Evolutionary conservation across 1,284 basidiomycete species (phyloP).

Genomic region (Cutaneotrichosporon sp.): DNA sequence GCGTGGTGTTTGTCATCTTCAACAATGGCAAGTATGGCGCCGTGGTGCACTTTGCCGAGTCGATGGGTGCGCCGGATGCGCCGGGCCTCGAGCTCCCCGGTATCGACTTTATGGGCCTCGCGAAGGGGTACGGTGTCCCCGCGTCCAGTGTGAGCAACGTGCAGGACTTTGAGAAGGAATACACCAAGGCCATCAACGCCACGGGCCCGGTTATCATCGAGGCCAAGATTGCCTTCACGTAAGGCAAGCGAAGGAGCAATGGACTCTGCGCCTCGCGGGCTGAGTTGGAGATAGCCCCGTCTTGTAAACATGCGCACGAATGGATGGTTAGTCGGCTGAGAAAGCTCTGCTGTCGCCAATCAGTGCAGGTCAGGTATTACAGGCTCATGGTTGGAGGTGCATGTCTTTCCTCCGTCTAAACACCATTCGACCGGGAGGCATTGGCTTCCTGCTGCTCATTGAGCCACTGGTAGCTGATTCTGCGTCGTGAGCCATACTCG

Average conservation of each 20-base stretch:
- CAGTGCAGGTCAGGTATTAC: too few relatives aligned
- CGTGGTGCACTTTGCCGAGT: slow-evolving; percentile 7
- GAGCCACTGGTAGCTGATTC: neutral
- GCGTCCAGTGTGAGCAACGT: neutral
- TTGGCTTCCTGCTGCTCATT: neutral
- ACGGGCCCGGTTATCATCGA: slow-evolving; percentile 17
- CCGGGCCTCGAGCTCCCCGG: slow-evolving; percentile 17
- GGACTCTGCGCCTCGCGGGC: too few relatives aligned
- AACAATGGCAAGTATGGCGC: slow-evolving; percentile 19
- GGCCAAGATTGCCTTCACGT: neutral
- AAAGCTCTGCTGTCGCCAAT: too few relatives aligned
- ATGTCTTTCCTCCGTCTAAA: too few relatives aligned
- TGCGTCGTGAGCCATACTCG: neutral
- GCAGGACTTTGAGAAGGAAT: slow-evolving; percentile 12
- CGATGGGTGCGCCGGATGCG: slow-evolving; percentile 1
- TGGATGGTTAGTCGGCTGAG: too few relatives aligned
- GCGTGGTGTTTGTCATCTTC: slow-evolving; percentile 14
- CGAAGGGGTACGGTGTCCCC: slow-evolving; percentile 16
- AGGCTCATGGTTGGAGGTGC: too few relatives aligned
- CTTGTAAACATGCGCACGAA: too few relatives aligned
- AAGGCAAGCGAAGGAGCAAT: too few relatives aligned
- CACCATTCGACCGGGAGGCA: too few relatives aligned
- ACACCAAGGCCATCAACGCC: slow-evolving; percentile 1
- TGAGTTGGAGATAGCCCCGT: too few relatives aligned
- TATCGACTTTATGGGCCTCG: slow-evolving; percentile 16